Base-by-base conservation (phyloP, 208 protist genomes). In the Vickermania ingenoplastis region DNA sequence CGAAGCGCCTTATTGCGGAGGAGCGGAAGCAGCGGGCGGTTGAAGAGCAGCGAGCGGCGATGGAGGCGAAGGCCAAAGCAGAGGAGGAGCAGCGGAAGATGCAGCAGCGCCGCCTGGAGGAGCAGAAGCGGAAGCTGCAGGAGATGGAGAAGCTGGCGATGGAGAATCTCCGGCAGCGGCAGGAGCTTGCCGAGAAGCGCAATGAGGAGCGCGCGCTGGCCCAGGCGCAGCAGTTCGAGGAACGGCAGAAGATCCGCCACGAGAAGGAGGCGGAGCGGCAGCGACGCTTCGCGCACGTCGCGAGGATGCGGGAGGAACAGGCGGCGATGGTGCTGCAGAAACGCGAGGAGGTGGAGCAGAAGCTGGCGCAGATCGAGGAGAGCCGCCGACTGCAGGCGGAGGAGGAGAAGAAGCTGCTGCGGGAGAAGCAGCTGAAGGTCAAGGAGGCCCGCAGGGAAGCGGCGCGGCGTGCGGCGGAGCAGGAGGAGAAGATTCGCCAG, bases 201-300 rank as follows among this genome's bases (percentile, higher is more conserved):
- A 82, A 75, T 29, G 69, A 72, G 11, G 64, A 75, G 53, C 68
- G 77, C 2, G 24, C 57, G 21, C 83, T 73, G n/a, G 83, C 86
- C 23, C 70, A 74, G 45, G 63, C 78, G 67, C 66, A 63, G 31
- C 67, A 76, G 36, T 41, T 61, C 22, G 57, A 69, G 63, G 54
- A 28, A 1, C 55, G 66, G 31, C 80, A 71, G 21, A 36, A 67
- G 41, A 50, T 75, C 54, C 67, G 71, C 14, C 59, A 63, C 59
- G 72, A 61, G 29, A 57, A 66, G 45, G 81, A 77, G 53, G 77
- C 66, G 60, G 79, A 87, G 69, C 86, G 82, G 30, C 69, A 62
- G n/a, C 60, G 53, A 27, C 81, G 79, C 23, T 63, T 86, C 53
- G 74, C 75, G 51, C 77, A 77, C 53, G 75, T 70, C 50, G 67